phyloP scores from a whole-genome alignment of 73 alveolate species.

The Diophrys appendiculata region DNA sequence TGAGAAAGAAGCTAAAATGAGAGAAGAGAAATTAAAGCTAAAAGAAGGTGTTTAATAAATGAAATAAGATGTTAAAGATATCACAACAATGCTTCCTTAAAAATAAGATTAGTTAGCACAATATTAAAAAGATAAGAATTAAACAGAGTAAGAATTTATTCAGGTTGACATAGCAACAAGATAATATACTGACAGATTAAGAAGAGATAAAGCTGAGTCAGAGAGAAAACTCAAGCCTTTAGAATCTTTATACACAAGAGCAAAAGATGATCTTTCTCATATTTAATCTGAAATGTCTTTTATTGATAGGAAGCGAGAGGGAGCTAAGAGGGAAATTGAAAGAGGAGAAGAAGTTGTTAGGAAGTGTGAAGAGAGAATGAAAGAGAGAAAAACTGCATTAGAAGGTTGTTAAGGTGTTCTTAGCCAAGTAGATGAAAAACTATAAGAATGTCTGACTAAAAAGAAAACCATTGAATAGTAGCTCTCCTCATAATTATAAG shows the following conservation, averaged over 20 bases:
- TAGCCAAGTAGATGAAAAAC: not conserved
- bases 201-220: slow-evolving; percentile 36
- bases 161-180: slow-evolving; percentile 28
- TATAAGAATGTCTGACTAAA: not conserved
- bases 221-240: slow-evolving; percentile 31
- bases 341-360: slow-evolving; percentile 14
- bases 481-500: not conserved
- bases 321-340: slow-evolving; percentile 30
- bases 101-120: not conserved
- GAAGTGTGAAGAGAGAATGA: slow-evolving; percentile 7
- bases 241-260: slow-evolving; percentile 7
- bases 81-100: not conserved
- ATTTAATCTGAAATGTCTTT: slow-evolving; percentile 32
- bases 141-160: slow-evolving; percentile 33
- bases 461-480: not conserved
- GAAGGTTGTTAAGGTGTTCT: not conserved
- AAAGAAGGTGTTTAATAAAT: not conserved
- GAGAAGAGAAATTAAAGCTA: slow-evolving; percentile 16
- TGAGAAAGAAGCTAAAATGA: slow-evolving; percentile 40
- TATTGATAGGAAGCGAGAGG: slow-evolving; percentile 50
- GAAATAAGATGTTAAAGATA: not conserved
- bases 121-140: slow-evolving; percentile 6
- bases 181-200: slow-evolving; percentile 37
- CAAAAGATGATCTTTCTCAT: slow-evolving; percentile 14
- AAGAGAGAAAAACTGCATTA: slow-evolving; percentile 5